phyloP scores from a whole-genome alignment of 495 filamentous ascomycete genomes.

The Penicillium argentinense region DNA sequence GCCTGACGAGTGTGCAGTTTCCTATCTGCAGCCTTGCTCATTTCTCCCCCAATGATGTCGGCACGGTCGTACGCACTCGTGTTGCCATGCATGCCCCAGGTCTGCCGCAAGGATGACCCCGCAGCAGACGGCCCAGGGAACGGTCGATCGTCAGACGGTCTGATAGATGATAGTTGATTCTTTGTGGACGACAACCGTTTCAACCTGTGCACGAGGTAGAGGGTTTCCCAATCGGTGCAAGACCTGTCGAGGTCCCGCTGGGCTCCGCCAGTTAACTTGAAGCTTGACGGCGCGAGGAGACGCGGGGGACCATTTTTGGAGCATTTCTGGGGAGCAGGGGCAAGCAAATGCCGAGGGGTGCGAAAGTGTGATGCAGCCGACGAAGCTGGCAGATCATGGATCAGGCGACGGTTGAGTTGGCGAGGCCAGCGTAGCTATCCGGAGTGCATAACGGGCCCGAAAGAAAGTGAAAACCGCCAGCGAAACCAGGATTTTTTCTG shows the following conservation, averaged over 20 bases:
- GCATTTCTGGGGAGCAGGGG: too few species aligned
- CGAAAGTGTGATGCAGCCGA: too few species aligned
- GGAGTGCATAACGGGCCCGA: slow-evolving; percentile 11
- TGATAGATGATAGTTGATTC: slow-evolving; percentile 2
- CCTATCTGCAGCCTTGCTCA: slow-evolving; percentile 8
- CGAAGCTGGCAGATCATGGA: too few species aligned
- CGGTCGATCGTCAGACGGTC: slow-evolving; percentile 15
- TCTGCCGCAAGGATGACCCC: slow-evolving; percentile 26
- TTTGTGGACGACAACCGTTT: background rate
- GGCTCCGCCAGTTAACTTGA: too few species aligned
- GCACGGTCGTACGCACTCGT: slow-evolving; percentile 11
- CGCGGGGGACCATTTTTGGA: too few species aligned
- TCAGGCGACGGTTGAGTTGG: too few species aligned
- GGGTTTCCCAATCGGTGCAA: too few species aligned
- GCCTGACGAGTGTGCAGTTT: slow-evolving; percentile 6
- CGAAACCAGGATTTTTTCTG: background rate
- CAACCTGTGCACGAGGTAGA: background rate
- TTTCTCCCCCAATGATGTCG: slow-evolving; percentile 8
- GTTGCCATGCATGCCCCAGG: slow-evolving; percentile 21
- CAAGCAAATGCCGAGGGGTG: too few species aligned
- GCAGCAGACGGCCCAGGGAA: slow-evolving; percentile 20
- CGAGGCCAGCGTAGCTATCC: slow-evolving; percentile 14
- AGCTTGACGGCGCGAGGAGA: too few species aligned
- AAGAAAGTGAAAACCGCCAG: too few species aligned
- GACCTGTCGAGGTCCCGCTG: too few species aligned